These are phyloP conservation scores for Syzygium aqueum DNA, from an alignment of 345 rosid species.

Conservation along the genomic window DNA sequence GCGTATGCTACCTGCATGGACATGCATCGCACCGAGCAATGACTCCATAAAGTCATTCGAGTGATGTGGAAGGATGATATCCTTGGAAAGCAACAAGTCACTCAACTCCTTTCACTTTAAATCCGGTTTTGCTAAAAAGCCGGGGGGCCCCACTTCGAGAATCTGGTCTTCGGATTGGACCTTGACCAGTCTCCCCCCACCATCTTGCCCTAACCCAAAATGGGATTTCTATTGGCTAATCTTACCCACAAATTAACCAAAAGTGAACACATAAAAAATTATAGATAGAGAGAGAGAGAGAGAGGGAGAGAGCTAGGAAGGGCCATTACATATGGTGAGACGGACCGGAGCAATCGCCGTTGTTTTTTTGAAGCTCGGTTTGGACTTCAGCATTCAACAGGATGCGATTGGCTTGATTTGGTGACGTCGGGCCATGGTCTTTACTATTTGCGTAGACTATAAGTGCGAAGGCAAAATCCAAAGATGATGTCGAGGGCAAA, in stretches of 20 bases:
- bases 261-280: not conserved
- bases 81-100: not conserved
- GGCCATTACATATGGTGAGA: not conserved
- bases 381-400: not conserved
- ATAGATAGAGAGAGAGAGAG: not conserved
- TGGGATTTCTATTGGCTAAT: not conserved
- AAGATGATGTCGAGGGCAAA: not conserved
- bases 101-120: not conserved
- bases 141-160: not conserved
- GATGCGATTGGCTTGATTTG: not conserved
- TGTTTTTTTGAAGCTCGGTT: not conserved
- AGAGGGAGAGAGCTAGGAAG: not conserved
- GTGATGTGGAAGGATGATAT: constrained; percentile 4
- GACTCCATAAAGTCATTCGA: not conserved
- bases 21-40: not conserved
- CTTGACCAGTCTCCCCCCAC: constrained; percentile 1
- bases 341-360: not conserved
- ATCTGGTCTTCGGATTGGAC: not conserved
- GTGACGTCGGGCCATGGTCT: rapidly evolving
- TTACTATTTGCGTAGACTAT: not conserved
- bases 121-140: not conserved
- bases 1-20: not conserved
- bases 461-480: not conserved
- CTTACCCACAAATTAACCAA: not conserved
- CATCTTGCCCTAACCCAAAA: not conserved